phyloP scores from a whole-genome alignment of 768 basidiomycete genomes.

The Psilocybe subaeruginosa region DNA sequence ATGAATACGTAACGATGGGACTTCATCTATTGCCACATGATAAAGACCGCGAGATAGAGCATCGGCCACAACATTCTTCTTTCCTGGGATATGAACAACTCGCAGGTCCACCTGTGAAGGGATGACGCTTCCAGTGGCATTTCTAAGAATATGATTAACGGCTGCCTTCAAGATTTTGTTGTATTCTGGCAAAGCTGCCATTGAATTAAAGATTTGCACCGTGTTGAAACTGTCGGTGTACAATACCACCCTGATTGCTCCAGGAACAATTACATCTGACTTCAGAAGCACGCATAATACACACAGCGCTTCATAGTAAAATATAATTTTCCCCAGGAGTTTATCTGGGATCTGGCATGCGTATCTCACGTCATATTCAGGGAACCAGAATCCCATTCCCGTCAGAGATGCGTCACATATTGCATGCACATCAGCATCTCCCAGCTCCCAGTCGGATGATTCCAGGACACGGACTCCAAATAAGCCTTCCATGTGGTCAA shows the following conservation, averaged over 20 bases:
- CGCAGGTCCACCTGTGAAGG: slow-evolving; percentile 18
- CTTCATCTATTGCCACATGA: background rate
- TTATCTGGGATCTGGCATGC: slow-evolving; percentile 1
- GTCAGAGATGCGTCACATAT: slow-evolving; percentile 8
- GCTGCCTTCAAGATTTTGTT: slow-evolving; percentile 26
- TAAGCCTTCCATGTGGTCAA: background rate
- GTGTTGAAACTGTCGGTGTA: slow-evolving; percentile 32
- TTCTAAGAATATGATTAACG: slow-evolving; percentile 15
- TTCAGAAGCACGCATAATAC: slow-evolving; percentile 7
- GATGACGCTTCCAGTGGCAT: too few species aligned
- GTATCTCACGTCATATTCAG: slow-evolving; percentile 17
- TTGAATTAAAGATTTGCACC: slow-evolving; percentile 29
- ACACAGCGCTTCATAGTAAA: slow-evolving; percentile 9
- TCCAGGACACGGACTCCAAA: background rate
- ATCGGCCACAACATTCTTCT: slow-evolving; percentile 28
- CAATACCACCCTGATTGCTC: slow-evolving; percentile 18
- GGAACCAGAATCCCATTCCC: slow-evolving; percentile 25
- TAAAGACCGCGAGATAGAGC: slow-evolving; percentile 23
- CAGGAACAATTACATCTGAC: too few species aligned
- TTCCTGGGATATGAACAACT: slow-evolving; percentile 23
- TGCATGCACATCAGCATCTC: slow-evolving; percentile 1
- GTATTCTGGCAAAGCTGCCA: slow-evolving; percentile 23
- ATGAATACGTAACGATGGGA: background rate
- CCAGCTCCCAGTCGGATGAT: slow-evolving; percentile 3
- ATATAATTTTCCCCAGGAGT: background rate